Evolutionary conservation across 2,329 filamentous ascomycete species (phyloP), one percentile per base, ranked within the genome.

Genomic region (Apiospora kogelbergensis): DNA sequence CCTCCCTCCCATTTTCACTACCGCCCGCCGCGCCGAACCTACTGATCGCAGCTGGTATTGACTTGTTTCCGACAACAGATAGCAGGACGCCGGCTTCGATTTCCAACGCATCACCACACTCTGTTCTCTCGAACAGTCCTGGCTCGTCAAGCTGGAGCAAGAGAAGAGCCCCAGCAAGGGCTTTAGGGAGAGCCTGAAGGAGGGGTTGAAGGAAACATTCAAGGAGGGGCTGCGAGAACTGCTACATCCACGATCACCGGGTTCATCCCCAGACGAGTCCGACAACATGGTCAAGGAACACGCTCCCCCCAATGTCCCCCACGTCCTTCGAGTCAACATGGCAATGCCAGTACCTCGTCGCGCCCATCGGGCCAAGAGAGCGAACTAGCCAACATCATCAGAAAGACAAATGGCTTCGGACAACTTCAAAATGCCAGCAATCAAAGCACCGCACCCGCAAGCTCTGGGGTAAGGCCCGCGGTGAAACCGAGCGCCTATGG

Each of bases 261-360:
- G 67, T 70, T 65, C 65, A 68, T n/a, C 66, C 22, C 20, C 63
- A 24, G 37, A 24, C 17, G 20, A 15, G 13, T 9, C 63, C 60
- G 48, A 64, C 72, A 73, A 66, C 72, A 86, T 86, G 84, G 85
- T 81, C 73, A 84, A 81, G 75, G 85, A 81, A 80, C 83, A 76
- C 73, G 84, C 74, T 75, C 84, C 76, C 70, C 83, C 79, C 71
- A 85, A 80, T 82, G 80, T 74, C 83, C 79, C 44, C 76, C 75
- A 75, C 83, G 74, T 74, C 80, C 85, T 22, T 76, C 76, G 63
- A 75, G 75, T n/a, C 74, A 74, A 33, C 79, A 76, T 46, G 72
- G 69, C 48, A 73, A 72, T 41, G 68, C 70, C n/a, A 71, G 70
- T 41, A 17, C 42, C 17, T 53, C 68, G 77, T 60, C 68, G 77